Conservation (phyloP, 495 filamentous ascomycete genomes). For the Aspergillus kassunensis region DNA sequence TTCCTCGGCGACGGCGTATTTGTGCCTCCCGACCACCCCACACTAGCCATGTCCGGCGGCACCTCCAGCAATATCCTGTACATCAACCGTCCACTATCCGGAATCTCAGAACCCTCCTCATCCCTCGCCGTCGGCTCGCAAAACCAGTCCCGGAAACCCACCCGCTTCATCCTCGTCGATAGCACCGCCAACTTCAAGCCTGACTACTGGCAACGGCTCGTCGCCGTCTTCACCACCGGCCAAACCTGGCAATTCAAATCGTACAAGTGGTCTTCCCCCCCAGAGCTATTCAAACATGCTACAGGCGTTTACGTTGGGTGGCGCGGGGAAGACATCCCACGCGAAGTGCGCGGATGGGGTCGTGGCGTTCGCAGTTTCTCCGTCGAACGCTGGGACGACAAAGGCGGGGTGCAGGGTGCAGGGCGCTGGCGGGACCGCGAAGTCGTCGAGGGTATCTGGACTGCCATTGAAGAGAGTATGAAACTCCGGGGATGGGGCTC, state of each 20-base stretch:
- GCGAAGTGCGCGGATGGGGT: conserved; percentile 76
- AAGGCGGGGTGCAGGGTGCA: conserved; percentile 45
- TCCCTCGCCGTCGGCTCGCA: conserved; percentile 22
- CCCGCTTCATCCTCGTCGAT: conserved; percentile 94
- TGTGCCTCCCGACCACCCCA: conserved; percentile 67
- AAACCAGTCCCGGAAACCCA: conserved; percentile 57
- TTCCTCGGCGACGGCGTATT: conserved; percentile 88
- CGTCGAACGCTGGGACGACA: conserved; percentile 76
- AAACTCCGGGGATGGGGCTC: conserved; percentile 73
- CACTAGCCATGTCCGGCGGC: conserved; percentile 51
- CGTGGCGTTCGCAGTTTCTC: conserved; percentile 68
- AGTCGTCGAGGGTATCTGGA: conserved; percentile 92
- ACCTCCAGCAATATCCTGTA: conserved; percentile 67
- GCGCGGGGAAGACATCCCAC: conserved; percentile 77
- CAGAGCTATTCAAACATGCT: conserved; percentile 84
- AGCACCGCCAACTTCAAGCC: conserved; percentile 91
- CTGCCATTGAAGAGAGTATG: conserved; percentile 85
- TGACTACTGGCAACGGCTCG: conserved; percentile 94
- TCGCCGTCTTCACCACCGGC: conserved; percentile 96
- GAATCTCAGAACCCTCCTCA: conserved; percentile 45
- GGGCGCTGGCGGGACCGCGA: conserved; percentile 88
- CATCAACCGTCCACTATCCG: conserved; percentile 72
- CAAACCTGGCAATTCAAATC: conserved; percentile 98
- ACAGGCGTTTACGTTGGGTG: conserved; percentile 88
- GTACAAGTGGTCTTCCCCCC: conserved; percentile 90